Percentiles rank a stretch among this genome's conserved stretches.
Conservation (phyloP, 306 rosid genomes). For the Calophaca sinica region DNA sequence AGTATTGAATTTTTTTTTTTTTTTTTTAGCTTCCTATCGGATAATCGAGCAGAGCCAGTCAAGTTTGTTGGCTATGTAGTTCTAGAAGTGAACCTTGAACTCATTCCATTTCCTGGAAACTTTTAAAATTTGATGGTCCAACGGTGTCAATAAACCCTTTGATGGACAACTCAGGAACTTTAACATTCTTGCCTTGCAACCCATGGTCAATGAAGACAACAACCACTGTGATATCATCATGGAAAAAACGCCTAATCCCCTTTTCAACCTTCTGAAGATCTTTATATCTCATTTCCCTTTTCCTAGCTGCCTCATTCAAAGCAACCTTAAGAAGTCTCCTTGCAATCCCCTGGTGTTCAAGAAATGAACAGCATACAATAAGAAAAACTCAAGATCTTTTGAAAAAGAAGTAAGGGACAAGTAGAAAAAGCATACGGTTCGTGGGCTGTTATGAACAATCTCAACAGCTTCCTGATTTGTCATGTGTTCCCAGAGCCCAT, state of each 20-base stretch:
- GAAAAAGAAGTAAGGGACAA: not conserved
- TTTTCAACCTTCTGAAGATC: conserved; percentile 75
- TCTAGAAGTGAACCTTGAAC: conserved; percentile 45
- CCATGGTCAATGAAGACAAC: conserved; percentile 83
- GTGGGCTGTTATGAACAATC: conserved; percentile 70
- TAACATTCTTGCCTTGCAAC: conserved; percentile 50
- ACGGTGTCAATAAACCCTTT: conserved; percentile 75
- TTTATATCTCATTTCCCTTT: conserved; percentile 71
- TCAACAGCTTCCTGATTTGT: conserved; percentile 82
- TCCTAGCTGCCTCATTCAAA: conserved; percentile 74
- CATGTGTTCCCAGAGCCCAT: conserved; percentile 92
- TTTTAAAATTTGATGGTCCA: conserved; percentile 71
- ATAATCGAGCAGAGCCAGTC: conserved; percentile 47
- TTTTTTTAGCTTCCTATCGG: conserved; percentile 48
- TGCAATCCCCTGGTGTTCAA: conserved; percentile 74
- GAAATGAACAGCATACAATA: not conserved
- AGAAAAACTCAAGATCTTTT: not conserved
- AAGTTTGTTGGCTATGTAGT: conserved; percentile 46
- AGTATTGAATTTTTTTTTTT: conserved; percentile 42
- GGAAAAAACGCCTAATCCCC: conserved; percentile 73
- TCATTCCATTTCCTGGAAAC: conserved; percentile 58
- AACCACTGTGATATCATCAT: conserved; percentile 82
- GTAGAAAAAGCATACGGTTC: conserved; percentile 56
- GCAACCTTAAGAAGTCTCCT: conserved; percentile 73
- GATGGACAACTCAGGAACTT: conserved; percentile 72